phyloP scores from a whole-genome alignment of 208 protist genomes.

The Trypanosoma avium region DNA sequence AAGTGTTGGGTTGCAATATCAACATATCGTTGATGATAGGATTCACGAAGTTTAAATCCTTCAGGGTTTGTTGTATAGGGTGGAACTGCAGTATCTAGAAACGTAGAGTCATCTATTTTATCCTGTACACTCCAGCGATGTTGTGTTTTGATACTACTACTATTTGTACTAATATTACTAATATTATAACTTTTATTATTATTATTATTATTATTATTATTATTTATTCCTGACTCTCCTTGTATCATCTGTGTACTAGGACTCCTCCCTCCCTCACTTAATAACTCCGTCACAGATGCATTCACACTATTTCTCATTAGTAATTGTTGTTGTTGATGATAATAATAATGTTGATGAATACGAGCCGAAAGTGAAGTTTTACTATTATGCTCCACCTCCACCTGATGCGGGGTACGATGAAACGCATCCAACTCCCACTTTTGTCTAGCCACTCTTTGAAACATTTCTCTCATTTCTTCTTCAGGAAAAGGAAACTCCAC shows the following conservation, averaged over 20 bases:
- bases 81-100: slow-evolving; percentile 44
- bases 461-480: slow-evolving; percentile 74
- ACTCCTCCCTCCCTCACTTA: no score
- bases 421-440: slow-evolving; percentile 82
- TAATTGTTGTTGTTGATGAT: neutral
- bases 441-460: slow-evolving; percentile 42
- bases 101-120: slow-evolving; percentile 10
- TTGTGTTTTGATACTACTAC: neutral
- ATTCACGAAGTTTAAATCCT: slow-evolving; percentile 51
- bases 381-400: slow-evolving; percentile 36
- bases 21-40: slow-evolving; percentile 50
- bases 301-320: no score
- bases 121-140: neutral
- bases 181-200: no score
- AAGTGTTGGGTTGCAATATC: slow-evolving; percentile 44
- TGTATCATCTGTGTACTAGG: neutral
- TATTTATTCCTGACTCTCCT: no score
- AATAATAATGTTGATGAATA: neutral
- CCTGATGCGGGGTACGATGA: slow-evolving; percentile 72
- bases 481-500: slow-evolving; percentile 65
- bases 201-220: no score
- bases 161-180: no score
- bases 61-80: slow-evolving; percentile 46
- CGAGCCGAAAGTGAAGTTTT: neutral
- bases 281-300: no score